Percentiles rank a stretch among this genome's conserved stretches.
Evolutionary conservation across 352 stramenopile species (phyloP).

Genomic region (Globisporangium polare): DNA sequence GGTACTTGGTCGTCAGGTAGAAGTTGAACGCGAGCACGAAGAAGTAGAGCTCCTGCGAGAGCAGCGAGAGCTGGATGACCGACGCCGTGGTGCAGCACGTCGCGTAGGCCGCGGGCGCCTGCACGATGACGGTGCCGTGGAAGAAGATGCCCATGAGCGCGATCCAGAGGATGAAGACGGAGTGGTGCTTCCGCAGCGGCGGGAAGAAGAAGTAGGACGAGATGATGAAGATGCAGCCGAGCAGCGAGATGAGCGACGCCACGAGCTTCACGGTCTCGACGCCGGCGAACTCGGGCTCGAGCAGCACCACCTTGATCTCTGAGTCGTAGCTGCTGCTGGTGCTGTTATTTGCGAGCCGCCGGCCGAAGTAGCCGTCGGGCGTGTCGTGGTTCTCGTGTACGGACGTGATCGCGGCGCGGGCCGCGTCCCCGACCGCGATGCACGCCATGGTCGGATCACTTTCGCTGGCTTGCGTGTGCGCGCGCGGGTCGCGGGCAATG

Average conservation of each 20-base stretch:
- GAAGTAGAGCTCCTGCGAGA: conserved; percentile 83
- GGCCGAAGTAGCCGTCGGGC: conserved; percentile 30
- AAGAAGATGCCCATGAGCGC: conserved; percentile 78
- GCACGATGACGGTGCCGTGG: conserved; percentile 61
- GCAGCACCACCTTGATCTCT: conserved; percentile 7
- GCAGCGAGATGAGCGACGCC: conserved; percentile 60
- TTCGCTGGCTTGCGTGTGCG: neutral
- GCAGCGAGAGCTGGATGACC: conserved; percentile 62
- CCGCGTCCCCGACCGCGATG: conserved; percentile 2
- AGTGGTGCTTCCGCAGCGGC: conserved; percentile 77
- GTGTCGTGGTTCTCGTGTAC: conserved; percentile 19
- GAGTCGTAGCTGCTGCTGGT: neutral
- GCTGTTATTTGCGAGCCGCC: conserved; percentile 6
- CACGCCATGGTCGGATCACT: conserved; percentile 16
- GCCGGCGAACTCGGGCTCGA: conserved; percentile 55
- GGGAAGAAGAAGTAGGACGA: conserved; percentile 78
- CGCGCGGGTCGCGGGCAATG: neutral
- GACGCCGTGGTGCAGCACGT: conserved; percentile 60
- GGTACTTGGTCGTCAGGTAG: conserved; percentile 87
- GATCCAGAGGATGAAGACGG: conserved; percentile 76
- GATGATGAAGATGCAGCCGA: conserved; percentile 78
- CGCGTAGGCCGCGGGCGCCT: conserved; percentile 43
- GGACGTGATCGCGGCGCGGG: conserved; percentile 13
- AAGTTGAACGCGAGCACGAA: conserved; percentile 84
- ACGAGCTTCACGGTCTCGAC: conserved; percentile 50